Base-by-base conservation (phyloP, 2,329 filamentous ascomycete species). In the Malbranchea cinnamomea region DNA sequence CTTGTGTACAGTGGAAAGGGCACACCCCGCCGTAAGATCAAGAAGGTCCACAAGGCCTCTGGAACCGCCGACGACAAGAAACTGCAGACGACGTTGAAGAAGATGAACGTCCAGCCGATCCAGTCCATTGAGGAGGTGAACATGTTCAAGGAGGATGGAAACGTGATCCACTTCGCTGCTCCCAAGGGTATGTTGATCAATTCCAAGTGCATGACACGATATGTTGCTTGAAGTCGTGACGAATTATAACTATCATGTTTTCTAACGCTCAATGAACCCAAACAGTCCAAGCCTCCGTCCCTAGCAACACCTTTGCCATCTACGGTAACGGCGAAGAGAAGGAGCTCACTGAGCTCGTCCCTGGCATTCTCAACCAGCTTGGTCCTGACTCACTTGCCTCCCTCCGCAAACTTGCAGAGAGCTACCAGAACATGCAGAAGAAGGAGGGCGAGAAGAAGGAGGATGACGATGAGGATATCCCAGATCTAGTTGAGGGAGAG, bases 141-240 rank as follows among this genome's bases (percentile, higher is more conserved):
- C 78, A 98, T 98, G 89, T 98, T 98, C 78, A 98, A 98, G 80
- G 79, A 81, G 58, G 89, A 98, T 59, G 89, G 89, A 62, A 98
- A 98, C 63, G 89, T 98, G 62, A 95, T 98, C 56, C 89, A 98
- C 74, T 98, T 98, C 60, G 79, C 83, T 51, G 82, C 82, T 54
- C 89, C 89, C 49, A 94, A 94, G 72, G 89, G 89, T 95, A 66
- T 55, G 73, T 67, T 19, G 23, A 14, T n/a, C 23, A 10, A n/a
- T n/a, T 30, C 6, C 18, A 6, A 23, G n/a, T n/a, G n/a, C n/a
- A n/a, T n/a, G n/a, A n/a, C n/a, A n/a, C n/a, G n/a, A n/a, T n/a
- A n/a, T n/a, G n/a, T n/a, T n/a, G n/a, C n/a, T n/a, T n/a, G n/a
- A n/a, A n/a, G n/a, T n/a, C n/a, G n/a, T n/a, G n/a, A n/a, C n/a